phyloP scores from a whole-genome alignment of 371 early-diverging fungal genomes.

The Lichtheimia ornata region DNA sequence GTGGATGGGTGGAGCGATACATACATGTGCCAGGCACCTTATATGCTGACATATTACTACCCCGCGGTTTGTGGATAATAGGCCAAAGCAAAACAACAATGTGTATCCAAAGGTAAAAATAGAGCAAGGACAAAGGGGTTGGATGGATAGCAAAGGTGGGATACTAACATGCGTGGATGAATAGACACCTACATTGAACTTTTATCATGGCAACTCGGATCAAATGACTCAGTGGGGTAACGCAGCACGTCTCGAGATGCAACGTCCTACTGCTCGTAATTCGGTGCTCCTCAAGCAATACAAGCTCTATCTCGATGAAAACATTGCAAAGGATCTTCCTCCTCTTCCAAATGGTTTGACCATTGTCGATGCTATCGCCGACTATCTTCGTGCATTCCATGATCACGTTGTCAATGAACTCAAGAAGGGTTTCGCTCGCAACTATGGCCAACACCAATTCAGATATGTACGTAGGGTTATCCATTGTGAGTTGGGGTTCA shows the following conservation, averaged over 20 bases:
- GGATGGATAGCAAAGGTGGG: neutral
- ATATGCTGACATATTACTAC: neutral
- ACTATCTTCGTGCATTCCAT: slow-evolving; percentile 55
- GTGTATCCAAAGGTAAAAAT: slow-evolving; percentile 59
- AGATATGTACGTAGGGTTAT: slow-evolving; percentile 37
- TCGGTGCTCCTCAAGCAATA: slow-evolving; percentile 54
- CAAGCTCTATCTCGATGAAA: slow-evolving; percentile 57
- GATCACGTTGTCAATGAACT: slow-evolving; percentile 53
- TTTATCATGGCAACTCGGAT: slow-evolving; percentile 45
- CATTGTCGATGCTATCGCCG: slow-evolving; percentile 54
- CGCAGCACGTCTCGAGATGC: slow-evolving; percentile 55
- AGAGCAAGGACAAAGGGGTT: neutral
- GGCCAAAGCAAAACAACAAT: slow-evolving; percentile 61
- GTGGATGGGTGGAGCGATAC: too few species aligned
- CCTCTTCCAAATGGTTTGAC: slow-evolving; percentile 52
- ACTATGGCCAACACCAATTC: slow-evolving; percentile 41
- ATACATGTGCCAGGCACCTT: neutral
- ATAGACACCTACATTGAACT: slow-evolving; percentile 52
- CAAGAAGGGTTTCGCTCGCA: slow-evolving; percentile 46
- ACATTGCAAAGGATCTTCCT: slow-evolving; percentile 54
- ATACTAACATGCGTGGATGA: neutral
- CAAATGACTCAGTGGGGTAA: slow-evolving; percentile 62
- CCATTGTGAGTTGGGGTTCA: neutral
- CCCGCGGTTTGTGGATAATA: slow-evolving; percentile 8
- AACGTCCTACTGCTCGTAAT: slow-evolving; percentile 48